Percentiles rank a stretch among this genome's conserved stretches.
These are phyloP conservation scores for Eucalyptus tenuipes DNA, from an alignment of 345 rosid genomes.

Conservation along the genomic window DNA sequence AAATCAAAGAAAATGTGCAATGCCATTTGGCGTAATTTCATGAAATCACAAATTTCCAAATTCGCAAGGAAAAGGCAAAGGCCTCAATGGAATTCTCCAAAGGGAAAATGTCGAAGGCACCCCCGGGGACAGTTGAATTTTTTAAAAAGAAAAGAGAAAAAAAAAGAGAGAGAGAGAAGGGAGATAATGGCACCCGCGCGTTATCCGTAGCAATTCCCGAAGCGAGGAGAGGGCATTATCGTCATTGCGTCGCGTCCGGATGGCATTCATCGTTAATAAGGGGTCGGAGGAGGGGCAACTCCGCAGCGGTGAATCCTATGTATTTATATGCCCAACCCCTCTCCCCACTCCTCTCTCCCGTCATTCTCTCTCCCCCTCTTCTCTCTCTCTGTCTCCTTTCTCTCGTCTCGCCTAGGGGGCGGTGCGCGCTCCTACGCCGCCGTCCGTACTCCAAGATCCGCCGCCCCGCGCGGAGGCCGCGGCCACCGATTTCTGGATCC, in stretches of 20 bases:
- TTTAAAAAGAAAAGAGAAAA: neutral
- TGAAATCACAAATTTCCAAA: neutral
- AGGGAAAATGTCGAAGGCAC: neutral
- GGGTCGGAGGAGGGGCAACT: neutral
- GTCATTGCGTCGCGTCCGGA: neutral
- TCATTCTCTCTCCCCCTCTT: neutral
- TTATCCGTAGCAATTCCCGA: neutral
- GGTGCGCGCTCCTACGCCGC: neutral
- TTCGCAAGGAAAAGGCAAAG: neutral
- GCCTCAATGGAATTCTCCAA: neutral
- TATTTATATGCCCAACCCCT: neutral
- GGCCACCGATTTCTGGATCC: neutral
- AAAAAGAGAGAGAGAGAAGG: neutral
- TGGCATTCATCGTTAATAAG: slow-evolving; percentile 6
- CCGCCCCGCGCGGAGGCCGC: neutral
- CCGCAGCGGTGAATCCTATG: slow-evolving; percentile 4
- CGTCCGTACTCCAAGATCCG: neutral
- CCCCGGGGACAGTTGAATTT: neutral
- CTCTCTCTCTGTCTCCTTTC: neutral
- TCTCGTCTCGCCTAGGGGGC: neutral
- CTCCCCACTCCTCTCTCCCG: neutral
- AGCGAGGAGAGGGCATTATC: neutral
- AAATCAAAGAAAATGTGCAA: neutral
- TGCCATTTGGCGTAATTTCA: neutral
- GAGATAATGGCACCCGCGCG: neutral